These are phyloP conservation scores for Mycena albidolilacea DNA, from an alignment of 768 basidiomycete genomes.

Conservation along the genomic window DNA sequence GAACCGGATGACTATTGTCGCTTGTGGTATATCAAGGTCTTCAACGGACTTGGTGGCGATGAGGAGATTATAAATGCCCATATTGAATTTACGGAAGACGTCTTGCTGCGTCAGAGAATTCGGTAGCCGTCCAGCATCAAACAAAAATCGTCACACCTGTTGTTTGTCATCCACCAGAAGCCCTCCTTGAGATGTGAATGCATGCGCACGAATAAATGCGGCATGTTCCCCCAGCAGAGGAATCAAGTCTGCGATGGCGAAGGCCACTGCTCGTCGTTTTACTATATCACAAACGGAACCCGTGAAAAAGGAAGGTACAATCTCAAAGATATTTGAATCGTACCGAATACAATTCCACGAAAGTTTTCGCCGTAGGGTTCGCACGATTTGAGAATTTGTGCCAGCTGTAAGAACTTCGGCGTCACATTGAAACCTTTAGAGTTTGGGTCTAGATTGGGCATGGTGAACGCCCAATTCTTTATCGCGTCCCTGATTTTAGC, in stretches of 20 bases:
- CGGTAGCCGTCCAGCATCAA: neutral
- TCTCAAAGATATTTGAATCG: constrained; percentile 36
- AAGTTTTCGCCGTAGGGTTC: constrained; percentile 69
- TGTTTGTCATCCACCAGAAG: constrained; percentile 47
- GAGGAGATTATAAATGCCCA: constrained; percentile 75
- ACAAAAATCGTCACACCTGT: constrained; percentile 44
- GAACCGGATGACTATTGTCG: constrained; percentile 75
- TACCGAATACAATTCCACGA: constrained; percentile 78
- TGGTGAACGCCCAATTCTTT: constrained; percentile 73
- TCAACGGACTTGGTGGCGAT: constrained; percentile 72
- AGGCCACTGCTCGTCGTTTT: constrained; percentile 66
- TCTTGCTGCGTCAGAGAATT: constrained; percentile 55
- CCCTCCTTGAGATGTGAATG: constrained; percentile 56
- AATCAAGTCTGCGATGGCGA: constrained; percentile 71
- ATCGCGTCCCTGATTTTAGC: constrained; percentile 57
- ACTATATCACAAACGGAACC: constrained; percentile 56
- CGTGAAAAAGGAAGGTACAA: neutral
- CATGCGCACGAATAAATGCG: constrained; percentile 69
- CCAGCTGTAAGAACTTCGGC: constrained; percentile 74
- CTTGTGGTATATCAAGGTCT: constrained; percentile 72
- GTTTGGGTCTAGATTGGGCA: constrained; percentile 72
- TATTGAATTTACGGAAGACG: constrained; percentile 63
- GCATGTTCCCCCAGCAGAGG: constrained; percentile 66
- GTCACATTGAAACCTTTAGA: constrained; percentile 78
- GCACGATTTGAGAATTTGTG: constrained; percentile 72